phyloP scores from a whole-genome alignment of 2,329 filamentous ascomycete genomes.

The Claviceps fusiformis region DNA sequence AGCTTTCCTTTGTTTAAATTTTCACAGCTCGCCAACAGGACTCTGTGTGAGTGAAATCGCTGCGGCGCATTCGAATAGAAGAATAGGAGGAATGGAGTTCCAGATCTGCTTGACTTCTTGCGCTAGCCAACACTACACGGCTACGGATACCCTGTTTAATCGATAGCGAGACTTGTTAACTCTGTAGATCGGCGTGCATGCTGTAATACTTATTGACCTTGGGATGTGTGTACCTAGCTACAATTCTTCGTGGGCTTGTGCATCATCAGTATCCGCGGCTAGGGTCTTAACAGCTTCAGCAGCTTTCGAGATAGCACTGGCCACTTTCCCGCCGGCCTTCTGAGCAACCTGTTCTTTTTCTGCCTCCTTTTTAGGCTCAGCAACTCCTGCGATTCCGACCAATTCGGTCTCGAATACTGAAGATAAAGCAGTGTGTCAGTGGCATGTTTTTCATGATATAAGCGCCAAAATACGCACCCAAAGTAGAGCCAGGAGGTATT shows the following conservation, averaged over 20 bases:
- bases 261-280: conserved; percentile 40
- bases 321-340: conserved; percentile 13
- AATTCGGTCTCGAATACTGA: conserved; percentile 85
- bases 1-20: conserved; percentile 35
- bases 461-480: conserved; percentile 38
- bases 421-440: conserved; percentile 7
- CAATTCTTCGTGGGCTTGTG: conserved; percentile 47
- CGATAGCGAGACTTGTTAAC: not conserved
- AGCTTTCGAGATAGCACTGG: conserved; percentile 10
- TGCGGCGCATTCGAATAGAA: too few relatives aligned
- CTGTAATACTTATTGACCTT: not conserved
- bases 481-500: conserved; percentile 67
- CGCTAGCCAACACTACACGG: not conserved
- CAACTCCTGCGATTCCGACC: conserved; percentile 66
- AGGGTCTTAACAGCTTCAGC: conserved; percentile 31
- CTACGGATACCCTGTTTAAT: not conserved
- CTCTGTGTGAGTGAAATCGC: too few relatives aligned
- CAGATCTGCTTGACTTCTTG: not conserved
- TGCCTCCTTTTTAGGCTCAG: conserved; percentile 6
- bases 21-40: not conserved
- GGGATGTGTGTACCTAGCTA: conserved; percentile 17
- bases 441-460: not conserved
- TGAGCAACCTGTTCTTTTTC: conserved; percentile 17
- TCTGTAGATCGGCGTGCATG: not conserved
- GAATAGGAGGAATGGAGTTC: not conserved